Base-by-base conservation (phyloP, 495 filamentous ascomycete species). In the Daldinia decipiens region DNA sequence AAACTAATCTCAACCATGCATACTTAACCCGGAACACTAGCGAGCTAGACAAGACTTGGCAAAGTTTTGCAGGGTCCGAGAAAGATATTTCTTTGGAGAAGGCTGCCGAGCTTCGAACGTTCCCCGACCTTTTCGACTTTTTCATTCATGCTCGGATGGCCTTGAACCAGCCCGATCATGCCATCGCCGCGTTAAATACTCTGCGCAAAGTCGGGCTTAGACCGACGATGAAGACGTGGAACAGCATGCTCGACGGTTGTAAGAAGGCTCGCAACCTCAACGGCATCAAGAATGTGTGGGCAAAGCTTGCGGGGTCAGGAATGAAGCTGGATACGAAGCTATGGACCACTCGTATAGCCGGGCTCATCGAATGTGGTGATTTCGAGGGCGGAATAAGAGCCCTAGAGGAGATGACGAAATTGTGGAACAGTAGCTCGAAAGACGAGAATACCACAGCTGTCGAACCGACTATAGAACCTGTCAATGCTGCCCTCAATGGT, bases 311-410 rank as follows among this genome's bases (percentile, higher is more conserved):
- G 4, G 65, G 29, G 0, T 82, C 87, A 0, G 84, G 82, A 0
- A 67, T 87, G 0, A 64, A 84, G 71, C 86, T 90, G 5, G 90
- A 92, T 71, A 72, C 66, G 4, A 52, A 70, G 26, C 81, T 84
- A 36, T 93, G 91, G 90, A 89, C 87, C 2, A 83, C 86, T 2
- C 79, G 88, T 27, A 85, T 93, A n/a, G 79, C 81, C 29, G 88
- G 87, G 0, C 78, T 92, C 3, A 85, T 91, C 32, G 76, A 77
- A 43, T 76, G 75, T 56, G 78, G 80, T n/a, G 77, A 83, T 47
- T 47, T 78, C 19, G 68, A 86, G 5, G 79, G 77, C 12, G 89
- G 83, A 5, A 73, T 92, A 13, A 68, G 68, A 11, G 89, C 87
- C 12, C 78, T 93, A n/a, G 75, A 86, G 17, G 84, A 90, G 53